phyloP scores from a whole-genome alignment of 768 basidiomycete genomes.

The Chlorophyllum brunneum region DNA sequence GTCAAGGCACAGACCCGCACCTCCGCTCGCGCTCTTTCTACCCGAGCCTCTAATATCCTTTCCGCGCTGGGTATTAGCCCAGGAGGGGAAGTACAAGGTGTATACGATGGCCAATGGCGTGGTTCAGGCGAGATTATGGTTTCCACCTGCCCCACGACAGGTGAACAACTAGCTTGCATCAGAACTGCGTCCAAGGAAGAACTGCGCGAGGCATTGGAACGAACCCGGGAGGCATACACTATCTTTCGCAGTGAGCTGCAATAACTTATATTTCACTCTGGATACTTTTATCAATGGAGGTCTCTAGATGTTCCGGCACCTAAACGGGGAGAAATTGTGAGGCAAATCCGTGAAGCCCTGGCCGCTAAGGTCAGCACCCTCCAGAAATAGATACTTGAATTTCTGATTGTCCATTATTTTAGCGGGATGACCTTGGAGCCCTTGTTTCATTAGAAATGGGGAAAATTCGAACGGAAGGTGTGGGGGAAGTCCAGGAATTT shows the following conservation, averaged over 20 bases:
- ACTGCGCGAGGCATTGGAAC: slow-evolving; percentile 62
- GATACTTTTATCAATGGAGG: neutral
- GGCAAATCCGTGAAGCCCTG: slow-evolving; percentile 84
- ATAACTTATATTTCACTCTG: slow-evolving; percentile 2
- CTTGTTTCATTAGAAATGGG: slow-evolving; percentile 89
- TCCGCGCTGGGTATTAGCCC: slow-evolving; percentile 58
- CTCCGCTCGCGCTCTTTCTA: slow-evolving; percentile 49
- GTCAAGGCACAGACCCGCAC: neutral
- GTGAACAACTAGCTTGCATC: slow-evolving; percentile 76
- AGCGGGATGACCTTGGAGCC: slow-evolving; percentile 78
- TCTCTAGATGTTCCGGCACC: slow-evolving; percentile 69
- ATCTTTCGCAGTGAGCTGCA: slow-evolving; percentile 50
- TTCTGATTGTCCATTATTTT: slow-evolving; percentile 15
- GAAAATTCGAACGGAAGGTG: slow-evolving; percentile 85
- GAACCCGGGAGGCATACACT: slow-evolving; percentile 69
- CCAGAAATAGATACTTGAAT: slow-evolving; percentile 3
- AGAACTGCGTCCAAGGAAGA: slow-evolving; percentile 72
- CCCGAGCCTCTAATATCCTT: slow-evolving; percentile 66
- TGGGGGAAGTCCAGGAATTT: slow-evolving; percentile 93
- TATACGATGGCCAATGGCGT: slow-evolving; percentile 81
- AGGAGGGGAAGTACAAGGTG: slow-evolving; percentile 58
- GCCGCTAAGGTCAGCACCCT: slow-evolving; percentile 57
- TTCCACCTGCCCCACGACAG: slow-evolving; percentile 83
- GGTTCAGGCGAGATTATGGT: slow-evolving; percentile 69
- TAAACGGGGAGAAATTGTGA: slow-evolving; percentile 79